phyloP scores from a whole-genome alignment of 805 yeast species.

The Scheffersomyces lignosus region DNA sequence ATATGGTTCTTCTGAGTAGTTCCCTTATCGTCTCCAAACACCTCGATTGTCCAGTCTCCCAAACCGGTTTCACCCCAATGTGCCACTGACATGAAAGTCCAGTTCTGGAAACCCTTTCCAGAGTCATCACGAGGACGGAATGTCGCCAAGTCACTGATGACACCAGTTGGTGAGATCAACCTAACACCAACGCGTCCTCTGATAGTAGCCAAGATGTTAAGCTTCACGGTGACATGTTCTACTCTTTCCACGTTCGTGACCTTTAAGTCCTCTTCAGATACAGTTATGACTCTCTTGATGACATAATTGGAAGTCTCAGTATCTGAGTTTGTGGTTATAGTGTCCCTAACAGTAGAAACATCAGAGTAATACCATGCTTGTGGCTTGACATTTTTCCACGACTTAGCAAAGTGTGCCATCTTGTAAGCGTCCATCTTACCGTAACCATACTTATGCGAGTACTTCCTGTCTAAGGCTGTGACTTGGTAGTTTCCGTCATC shows the following conservation, averaged over 20 bases:
- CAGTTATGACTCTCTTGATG: constrained; percentile 31
- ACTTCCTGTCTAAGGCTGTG: constrained; percentile 64
- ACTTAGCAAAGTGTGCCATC: constrained; percentile 68
- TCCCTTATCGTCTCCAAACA: constrained; percentile 31
- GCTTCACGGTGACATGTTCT: constrained; percentile 85
- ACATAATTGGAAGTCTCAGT: constrained; percentile 8
- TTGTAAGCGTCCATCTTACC: constrained; percentile 85
- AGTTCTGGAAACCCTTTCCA: constrained; percentile 60
- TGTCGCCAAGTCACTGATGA: constrained; percentile 71
- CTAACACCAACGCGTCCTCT: constrained; percentile 73
- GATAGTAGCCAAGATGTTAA: constrained; percentile 60
- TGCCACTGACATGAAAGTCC: constrained; percentile 98
- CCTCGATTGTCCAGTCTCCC: constrained; percentile 82
- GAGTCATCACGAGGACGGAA: constrained; percentile 60
- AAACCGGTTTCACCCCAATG: constrained; percentile 89
- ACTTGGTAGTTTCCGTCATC: constrained; percentile 76
- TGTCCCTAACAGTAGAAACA: constrained; percentile 30
- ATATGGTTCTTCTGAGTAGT: constrained; percentile 24
- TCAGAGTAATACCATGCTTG: constrained; percentile 77
- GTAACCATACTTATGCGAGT: constrained; percentile 87
- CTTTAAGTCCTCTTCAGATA: constrained; percentile 50
- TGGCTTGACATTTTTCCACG: constrained; percentile 86
- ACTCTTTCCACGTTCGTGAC: constrained; percentile 63
- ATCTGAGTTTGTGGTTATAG: constrained; percentile 7
- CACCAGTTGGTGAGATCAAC: constrained; percentile 74